Percentiles rank a stretch among this genome's conserved stretches.
phyloP scores from a whole-genome alignment of 305 asterid species.

The Fraxinus sp. region DNA sequence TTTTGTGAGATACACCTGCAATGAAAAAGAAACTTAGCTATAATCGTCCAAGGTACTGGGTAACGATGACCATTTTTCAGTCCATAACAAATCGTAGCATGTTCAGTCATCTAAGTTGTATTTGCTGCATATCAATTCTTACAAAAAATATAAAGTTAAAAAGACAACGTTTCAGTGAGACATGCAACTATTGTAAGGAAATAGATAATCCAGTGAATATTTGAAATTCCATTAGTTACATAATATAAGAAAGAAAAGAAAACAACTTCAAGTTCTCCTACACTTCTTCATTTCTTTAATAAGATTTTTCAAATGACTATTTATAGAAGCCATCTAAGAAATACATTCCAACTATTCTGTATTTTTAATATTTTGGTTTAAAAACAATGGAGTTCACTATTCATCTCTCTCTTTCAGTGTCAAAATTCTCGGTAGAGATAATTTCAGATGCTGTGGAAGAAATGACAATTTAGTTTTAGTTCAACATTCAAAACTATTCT shows the following conservation, averaged over 20 bases:
- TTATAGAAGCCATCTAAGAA: background rate
- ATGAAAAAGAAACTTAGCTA: constrained; percentile 20
- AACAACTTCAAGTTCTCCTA: background rate
- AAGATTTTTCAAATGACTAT: background rate
- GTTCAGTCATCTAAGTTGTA: background rate
- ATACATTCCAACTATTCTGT: background rate
- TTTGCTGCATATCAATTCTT: background rate
- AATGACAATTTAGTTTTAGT: constrained; percentile 2
- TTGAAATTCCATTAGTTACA: background rate
- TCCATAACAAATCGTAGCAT: background rate
- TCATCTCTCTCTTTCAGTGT: background rate
- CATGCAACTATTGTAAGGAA: background rate
- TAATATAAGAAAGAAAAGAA: background rate
- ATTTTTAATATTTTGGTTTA: background rate
- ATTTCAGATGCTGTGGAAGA: background rate
- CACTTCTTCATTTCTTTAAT: background rate
- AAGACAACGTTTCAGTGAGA: background rate
- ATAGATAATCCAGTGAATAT: background rate
- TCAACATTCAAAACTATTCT: background rate
- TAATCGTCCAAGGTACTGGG: constrained; percentile 23
- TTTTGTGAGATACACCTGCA: constrained; percentile 87
- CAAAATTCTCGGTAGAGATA: background rate
- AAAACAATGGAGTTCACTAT: background rate
- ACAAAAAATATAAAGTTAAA: background rate
- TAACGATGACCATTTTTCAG: background rate